A percentile compares a stretch with the other conserved stretches of the same genome.
Conservation (phyloP, 306 rosid species). For the Comarum palustre region DNA sequence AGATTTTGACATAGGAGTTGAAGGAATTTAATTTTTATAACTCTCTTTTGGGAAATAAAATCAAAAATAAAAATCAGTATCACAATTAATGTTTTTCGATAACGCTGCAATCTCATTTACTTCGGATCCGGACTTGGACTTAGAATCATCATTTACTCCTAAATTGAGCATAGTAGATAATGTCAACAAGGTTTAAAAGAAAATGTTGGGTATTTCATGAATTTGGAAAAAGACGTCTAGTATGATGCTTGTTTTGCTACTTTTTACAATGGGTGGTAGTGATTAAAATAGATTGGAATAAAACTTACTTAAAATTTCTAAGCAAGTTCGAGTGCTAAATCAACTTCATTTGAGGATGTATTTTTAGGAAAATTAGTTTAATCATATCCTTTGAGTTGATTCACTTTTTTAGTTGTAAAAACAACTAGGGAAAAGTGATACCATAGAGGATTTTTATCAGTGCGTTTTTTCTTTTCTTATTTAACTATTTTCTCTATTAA, state of each 20-base stretch:
- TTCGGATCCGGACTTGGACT: not conserved
- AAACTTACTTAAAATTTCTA: not conserved
- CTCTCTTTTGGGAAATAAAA: not conserved
- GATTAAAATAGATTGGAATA: not conserved
- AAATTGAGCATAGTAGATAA: not conserved
- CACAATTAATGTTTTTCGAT: not conserved
- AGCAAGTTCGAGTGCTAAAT: not conserved
- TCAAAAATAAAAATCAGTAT: not conserved
- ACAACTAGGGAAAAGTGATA: not conserved
- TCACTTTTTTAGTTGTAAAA: no score
- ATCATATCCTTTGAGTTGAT: no score
- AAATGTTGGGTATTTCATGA: not conserved
- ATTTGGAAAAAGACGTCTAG: not conserved
- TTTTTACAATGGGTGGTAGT: not conserved
- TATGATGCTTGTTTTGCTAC: not conserved
- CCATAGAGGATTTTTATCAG: no score
- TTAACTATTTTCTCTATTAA: not conserved
- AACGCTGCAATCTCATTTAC: constrained; percentile 3
- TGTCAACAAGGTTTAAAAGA: not conserved
- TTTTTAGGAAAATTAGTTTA: no score
- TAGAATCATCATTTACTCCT: not conserved
- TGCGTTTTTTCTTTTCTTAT: not conserved
- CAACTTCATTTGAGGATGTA: no score
- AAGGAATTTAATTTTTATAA: not conserved
- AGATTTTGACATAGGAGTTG: not conserved